These are phyloP conservation scores for Scheffersomyces coipomensis DNA, from an alignment of 805 yeast species.

Conservation along the genomic window DNA sequence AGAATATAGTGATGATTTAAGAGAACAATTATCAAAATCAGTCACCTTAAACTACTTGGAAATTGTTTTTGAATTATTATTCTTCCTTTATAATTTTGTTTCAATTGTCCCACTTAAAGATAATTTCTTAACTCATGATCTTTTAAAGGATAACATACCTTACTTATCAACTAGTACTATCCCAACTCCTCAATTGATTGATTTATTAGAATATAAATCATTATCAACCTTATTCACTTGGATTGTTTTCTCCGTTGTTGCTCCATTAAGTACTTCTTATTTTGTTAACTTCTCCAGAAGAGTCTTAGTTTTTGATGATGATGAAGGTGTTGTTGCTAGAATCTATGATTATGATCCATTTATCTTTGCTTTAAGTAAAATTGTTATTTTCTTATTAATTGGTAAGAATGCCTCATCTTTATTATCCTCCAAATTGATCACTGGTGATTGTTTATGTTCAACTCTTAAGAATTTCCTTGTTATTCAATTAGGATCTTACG, in stretches of 20 bases:
- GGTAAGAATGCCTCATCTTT: conserved; percentile 24
- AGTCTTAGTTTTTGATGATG: conserved; percentile 32
- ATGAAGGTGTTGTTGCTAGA: conserved; percentile 32
- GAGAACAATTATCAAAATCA: conserved; percentile 37
- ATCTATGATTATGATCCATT: conserved; percentile 53
- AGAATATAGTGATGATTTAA: conserved; percentile 34
- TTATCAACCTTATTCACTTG: conserved; percentile 37
- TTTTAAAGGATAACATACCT: conserved; percentile 31
- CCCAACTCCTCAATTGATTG: conserved; percentile 35
- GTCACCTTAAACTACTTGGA: conserved; percentile 36
- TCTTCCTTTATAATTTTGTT: conserved; percentile 31
- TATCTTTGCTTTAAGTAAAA: conserved; percentile 47
- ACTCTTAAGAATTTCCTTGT: conserved; percentile 28
- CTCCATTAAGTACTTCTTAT: conserved; percentile 47
- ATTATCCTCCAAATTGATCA: conserved; percentile 22
- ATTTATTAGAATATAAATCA: conserved; percentile 26
- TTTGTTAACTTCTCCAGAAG: conserved; percentile 52
- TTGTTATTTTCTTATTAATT: conserved; percentile 40
- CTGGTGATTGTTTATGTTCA: conserved; percentile 22
- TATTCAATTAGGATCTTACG: conserved; percentile 36
- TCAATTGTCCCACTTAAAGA: conserved; percentile 35
- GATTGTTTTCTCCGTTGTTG: conserved; percentile 35
- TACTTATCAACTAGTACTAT: conserved; percentile 17
- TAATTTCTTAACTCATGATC: conserved; percentile 34
- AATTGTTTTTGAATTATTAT: conserved; percentile 23